A percentile compares a stretch with the other conserved stretches of the same genome.
These are phyloP conservation scores for Lipomyces japonicus DNA, from an alignment of 805 yeast species.

Conservation along the genomic window DNA sequence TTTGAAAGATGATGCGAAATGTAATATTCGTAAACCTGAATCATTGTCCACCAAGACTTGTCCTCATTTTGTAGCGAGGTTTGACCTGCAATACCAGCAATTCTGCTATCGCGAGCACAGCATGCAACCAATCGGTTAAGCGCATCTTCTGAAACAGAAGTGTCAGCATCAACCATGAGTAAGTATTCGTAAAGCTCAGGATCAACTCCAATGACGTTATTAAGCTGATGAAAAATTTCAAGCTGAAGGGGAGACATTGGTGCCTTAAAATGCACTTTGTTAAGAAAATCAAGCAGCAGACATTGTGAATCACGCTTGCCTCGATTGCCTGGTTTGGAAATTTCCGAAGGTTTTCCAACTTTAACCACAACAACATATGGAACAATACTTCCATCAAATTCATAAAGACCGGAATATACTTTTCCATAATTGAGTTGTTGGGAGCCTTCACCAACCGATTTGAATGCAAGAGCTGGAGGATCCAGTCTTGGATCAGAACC, in stretches of 20 bases:
- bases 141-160: conserved; percentile 51
- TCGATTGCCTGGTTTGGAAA: conserved; percentile 53
- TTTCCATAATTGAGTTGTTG: conserved; percentile 59
- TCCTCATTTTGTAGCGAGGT: conserved; percentile 56
- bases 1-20: conserved; percentile 62
- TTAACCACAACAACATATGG: conserved; percentile 54
- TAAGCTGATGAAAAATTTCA: conserved; percentile 51
- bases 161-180: conserved; percentile 63
- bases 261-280: conserved; percentile 54
- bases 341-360: conserved; percentile 55
- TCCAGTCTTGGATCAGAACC: conserved; percentile 49
- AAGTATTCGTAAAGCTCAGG: conserved; percentile 56
- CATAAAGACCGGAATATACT: conserved; percentile 60
- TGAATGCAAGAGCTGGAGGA: conserved; percentile 51
- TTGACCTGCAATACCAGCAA: conserved; percentile 63
- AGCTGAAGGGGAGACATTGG: conserved; percentile 59
- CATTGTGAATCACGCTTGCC: conserved; percentile 66
- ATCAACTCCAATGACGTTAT: conserved; percentile 58
- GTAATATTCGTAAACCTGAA: conserved; percentile 62
- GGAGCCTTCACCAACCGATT: conserved; percentile 58
- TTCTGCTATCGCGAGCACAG: conserved; percentile 54
- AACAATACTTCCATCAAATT: conserved; percentile 51
- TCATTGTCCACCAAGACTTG: conserved; percentile 54
- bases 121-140: conserved; percentile 55
- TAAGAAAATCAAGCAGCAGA: conserved; percentile 55